A percentile compares a stretch with the other conserved stretches of the same genome.
phyloP scores from a whole-genome alignment of 345 rosid species.

The Bruguiera gymnorhiza region DNA sequence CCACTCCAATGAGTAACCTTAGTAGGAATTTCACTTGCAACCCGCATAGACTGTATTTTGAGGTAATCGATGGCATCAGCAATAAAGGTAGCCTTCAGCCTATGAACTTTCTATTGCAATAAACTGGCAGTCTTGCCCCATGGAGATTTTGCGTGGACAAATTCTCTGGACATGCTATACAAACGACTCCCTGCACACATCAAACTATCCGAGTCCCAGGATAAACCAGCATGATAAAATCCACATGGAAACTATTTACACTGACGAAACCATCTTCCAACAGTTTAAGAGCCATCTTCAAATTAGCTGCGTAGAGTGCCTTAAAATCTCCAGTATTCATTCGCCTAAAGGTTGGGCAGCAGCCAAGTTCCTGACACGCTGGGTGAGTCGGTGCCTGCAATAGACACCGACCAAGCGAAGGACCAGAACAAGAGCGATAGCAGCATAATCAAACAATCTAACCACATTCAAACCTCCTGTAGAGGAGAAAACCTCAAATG shows the following conservation, averaged over 20 bases:
- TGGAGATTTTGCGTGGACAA: not conserved
- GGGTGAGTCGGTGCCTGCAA: slow-evolving; percentile 50
- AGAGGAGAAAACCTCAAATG: slow-evolving; percentile 5
- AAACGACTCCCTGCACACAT: not conserved
- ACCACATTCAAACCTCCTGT: slow-evolving; percentile 58
- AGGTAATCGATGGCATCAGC: too few relatives aligned
- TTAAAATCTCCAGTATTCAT: slow-evolving; percentile 10
- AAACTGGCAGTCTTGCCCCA: not conserved
- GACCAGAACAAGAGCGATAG: slow-evolving; percentile 47
- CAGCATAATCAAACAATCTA: slow-evolving; percentile 56
- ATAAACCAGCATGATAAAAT: not conserved
- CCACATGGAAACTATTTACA: not conserved
- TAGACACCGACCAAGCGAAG: slow-evolving; percentile 59
- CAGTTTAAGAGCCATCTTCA: not conserved
- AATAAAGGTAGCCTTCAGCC: too few relatives aligned
- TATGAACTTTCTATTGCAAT: not conserved
- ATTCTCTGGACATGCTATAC: too few relatives aligned
- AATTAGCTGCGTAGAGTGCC: too few relatives aligned
- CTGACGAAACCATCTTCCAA: not conserved
- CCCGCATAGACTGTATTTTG: too few relatives aligned
- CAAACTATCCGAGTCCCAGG: not conserved
- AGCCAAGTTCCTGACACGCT: slow-evolving; percentile 57
- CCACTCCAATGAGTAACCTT: too few relatives aligned
- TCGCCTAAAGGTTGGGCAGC: slow-evolving; percentile 37
- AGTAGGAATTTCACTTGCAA: too few relatives aligned